Conservation (phyloP, 2,329 filamentous ascomycete species). For the Arthrinium phaeospermum region DNA sequence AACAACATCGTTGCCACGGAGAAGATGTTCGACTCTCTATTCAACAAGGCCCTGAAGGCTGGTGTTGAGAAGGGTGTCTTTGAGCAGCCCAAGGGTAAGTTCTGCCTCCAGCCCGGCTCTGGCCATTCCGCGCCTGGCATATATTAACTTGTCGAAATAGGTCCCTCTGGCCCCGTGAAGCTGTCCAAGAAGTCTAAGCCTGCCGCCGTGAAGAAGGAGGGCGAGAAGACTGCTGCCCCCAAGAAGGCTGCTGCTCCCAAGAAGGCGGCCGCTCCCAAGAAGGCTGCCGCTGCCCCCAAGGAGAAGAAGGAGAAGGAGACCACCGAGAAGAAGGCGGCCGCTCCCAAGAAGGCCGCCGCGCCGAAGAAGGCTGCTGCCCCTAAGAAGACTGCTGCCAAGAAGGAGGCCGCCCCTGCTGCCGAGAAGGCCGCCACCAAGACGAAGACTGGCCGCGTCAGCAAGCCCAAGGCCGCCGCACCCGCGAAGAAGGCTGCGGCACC, state of each 20-base stretch:
- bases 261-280: slow-evolving; percentile 46
- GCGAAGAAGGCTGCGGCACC: slow-evolving; percentile 43
- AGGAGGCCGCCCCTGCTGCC: slow-evolving; percentile 49
- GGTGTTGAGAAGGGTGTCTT: slow-evolving; percentile 90
- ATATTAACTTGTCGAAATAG: slow-evolving; percentile 48
- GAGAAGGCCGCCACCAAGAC: slow-evolving; percentile 68
- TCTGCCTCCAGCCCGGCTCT: slow-evolving; percentile 13
- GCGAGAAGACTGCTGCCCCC: background rate
- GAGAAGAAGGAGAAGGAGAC: slow-evolving; percentile 77
- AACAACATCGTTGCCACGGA: slow-evolving; percentile 43
- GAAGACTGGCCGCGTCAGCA: slow-evolving; percentile 39
- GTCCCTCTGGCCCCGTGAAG: slow-evolving; percentile 89
- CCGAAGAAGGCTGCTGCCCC: slow-evolving; percentile 45
- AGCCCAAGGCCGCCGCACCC: slow-evolving; percentile 51
- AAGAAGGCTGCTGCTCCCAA: background rate
- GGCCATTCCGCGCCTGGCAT: background rate
- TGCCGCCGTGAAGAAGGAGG: slow-evolving; percentile 46
- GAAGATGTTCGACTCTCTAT: slow-evolving; percentile 66
- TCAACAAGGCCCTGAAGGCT: slow-evolving; percentile 73
- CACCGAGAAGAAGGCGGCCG: slow-evolving; percentile 31
- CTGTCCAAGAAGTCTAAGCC: slow-evolving; percentile 77
- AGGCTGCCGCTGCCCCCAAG: slow-evolving; percentile 47
- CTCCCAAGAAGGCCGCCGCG: slow-evolving; percentile 51
- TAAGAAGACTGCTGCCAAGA: slow-evolving; percentile 46
- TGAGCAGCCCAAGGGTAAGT: slow-evolving; percentile 86